Conservation (phyloP, 2,329 filamentous ascomycete genomes). For the Podosphaera xanthii region DNA sequence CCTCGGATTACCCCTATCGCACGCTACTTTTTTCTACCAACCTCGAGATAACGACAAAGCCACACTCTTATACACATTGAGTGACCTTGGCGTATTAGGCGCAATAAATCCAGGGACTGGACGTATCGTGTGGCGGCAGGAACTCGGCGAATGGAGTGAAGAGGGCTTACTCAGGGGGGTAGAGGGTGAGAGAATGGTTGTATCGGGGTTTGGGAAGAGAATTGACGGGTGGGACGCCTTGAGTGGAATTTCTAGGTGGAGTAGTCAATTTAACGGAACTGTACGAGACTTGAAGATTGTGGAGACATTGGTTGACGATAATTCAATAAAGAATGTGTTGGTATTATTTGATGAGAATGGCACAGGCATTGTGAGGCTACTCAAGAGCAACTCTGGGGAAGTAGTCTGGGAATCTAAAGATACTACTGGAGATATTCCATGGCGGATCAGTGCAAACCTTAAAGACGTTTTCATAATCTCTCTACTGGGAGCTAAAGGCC, state of each 20-base stretch:
- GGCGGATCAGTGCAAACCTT: constrained; percentile 50
- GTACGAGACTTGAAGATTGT: constrained; percentile 56
- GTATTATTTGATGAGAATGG: constrained; percentile 37
- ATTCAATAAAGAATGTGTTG: constrained; percentile 44
- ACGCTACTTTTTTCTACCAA: constrained; percentile 86
- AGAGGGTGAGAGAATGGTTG: constrained; percentile 56
- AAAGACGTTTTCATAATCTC: constrained; percentile 55
- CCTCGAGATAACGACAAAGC: constrained; percentile 64
- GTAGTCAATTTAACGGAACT: constrained; percentile 31
- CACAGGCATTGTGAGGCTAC: constrained; percentile 37
- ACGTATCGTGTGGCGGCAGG: constrained; percentile 65
- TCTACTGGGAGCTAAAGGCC: constrained; percentile 43
- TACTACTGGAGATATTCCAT: constrained; percentile 42
- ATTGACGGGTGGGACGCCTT: constrained; percentile 68
- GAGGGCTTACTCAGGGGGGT: constrained; percentile 38
- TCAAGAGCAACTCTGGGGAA: constrained; percentile 50
- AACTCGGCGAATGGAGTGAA: constrained; percentile 24
- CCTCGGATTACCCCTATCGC: constrained; percentile 56
- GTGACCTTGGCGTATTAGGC: constrained; percentile 61
- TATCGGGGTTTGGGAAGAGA: constrained; percentile 45
- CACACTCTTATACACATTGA: constrained; percentile 75
- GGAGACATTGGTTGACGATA: constrained; percentile 30
- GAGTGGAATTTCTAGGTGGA: constrained; percentile 62
- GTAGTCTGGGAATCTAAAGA: constrained; percentile 62
- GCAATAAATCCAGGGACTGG: constrained; percentile 79